Evolutionary conservation across 2,329 filamentous ascomycete species (phyloP).

Genomic region (Claviceps humidiphila): DNA sequence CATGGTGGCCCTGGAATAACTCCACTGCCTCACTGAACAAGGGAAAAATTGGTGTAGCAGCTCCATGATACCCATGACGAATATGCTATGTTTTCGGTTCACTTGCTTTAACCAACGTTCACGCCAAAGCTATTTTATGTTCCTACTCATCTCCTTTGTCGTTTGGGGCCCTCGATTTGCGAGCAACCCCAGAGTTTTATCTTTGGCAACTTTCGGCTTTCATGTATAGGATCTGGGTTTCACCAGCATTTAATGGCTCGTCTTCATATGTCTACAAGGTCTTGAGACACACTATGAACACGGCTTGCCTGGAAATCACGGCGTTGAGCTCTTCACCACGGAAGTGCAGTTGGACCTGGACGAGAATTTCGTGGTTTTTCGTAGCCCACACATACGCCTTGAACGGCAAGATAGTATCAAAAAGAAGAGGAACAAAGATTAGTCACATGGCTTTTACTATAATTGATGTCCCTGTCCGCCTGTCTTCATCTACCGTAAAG

Average conservation of each 20-base stretch:
- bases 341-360: background rate
- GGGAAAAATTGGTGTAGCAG: constrained; percentile 25
- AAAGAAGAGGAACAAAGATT: background rate
- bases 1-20: constrained; percentile 11
- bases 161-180: background rate
- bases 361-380: background rate
- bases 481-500: too few relatives aligned
- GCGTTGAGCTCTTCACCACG: background rate
- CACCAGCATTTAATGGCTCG: background rate
- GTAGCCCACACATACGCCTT: background rate
- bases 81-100: constrained; percentile 13
- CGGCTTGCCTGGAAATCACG: background rate
- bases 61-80: constrained; percentile 30
- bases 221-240: background rate
- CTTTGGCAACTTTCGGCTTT: constrained; percentile 1
- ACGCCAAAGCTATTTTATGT: constrained; percentile 8
- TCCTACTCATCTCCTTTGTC: constrained; percentile 7
- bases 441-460: background rate
- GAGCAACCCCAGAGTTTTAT: background rate
- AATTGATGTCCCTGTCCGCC: background rate
- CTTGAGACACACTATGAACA: background rate
- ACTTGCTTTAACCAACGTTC: constrained; percentile 11
- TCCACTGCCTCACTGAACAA: constrained; percentile 11
- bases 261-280: background rate
- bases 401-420: background rate